Base-by-base conservation (phyloP, 768 basidiomycete genomes). In the Harrya chromipes region DNA sequence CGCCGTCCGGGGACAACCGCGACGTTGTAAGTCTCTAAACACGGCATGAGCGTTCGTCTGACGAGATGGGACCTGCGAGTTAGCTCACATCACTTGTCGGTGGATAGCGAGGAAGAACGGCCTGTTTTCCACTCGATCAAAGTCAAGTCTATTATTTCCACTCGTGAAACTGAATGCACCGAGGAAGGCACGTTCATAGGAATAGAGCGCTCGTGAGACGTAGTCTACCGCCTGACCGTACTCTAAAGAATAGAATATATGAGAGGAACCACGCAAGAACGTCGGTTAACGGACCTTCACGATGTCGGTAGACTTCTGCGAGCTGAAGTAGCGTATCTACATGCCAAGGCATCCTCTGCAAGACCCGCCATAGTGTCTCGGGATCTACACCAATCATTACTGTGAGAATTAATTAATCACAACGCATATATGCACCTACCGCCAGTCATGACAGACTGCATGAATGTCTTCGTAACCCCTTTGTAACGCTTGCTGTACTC, bases 101-200 rank as follows among this genome's bases (percentile, higher is more conserved):
- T 93, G 90, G 2, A 97, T 53, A 1, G 90, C 93, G 7, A 95
- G 80, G 72, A 87, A 97, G 68, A 99, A 90, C 0, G 92, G 90
- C 35, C 95, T 76, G 58, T 95, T 97, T 68, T 97, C 94, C 11
- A 97, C 88, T 12, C 71, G 77, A 54, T 90, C 84, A 64, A 97
- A 99, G 61, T 95, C 92, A 2, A 99, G 79, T 11, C 94, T 80
- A 52, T 87, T 88, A 2, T 77, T 69, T 8, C 94, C 95, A 31
- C 71, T 82, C 2, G 90, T 84, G 67, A 97, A 85, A 56, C 80
- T 90, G 74, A 94, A 95, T 0, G 86, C 74, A 3, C 93, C 90
- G 14, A 92, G 78, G 57, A 97, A 89, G 11, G 89, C 83, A 12
- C 93, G 82, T 60, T 97, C 94, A 53, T 94, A 97, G 35, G 19